Conservation (phyloP, 352 stramenopile genomes). For the Porosira glacialis region DNA sequence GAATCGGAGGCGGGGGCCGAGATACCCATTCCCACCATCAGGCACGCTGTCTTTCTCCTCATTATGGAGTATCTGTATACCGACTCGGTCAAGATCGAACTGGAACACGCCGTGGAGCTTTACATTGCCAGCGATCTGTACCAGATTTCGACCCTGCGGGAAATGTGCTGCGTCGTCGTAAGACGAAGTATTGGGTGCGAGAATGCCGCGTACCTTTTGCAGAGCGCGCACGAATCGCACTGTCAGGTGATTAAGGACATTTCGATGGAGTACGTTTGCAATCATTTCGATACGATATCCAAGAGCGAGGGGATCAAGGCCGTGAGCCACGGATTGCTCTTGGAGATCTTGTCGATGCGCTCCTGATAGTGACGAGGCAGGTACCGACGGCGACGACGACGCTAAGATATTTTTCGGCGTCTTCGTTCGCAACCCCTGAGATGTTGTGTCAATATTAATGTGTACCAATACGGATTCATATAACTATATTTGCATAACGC, state of each 20-base stretch:
- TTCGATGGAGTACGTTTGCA: slow-evolving; percentile 75
- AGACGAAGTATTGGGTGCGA: slow-evolving; percentile 73
- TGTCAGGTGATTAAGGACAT: slow-evolving; percentile 75
- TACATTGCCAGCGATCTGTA: slow-evolving; percentile 93
- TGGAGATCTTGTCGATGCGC: slow-evolving; percentile 73
- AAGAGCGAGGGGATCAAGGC: slow-evolving; percentile 76
- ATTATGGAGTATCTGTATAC: slow-evolving; percentile 96
- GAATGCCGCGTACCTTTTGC: slow-evolving; percentile 73
- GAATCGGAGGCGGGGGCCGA: slow-evolving; percentile 77
- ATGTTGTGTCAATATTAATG: too few relatives aligned
- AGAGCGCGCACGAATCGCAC: slow-evolving; percentile 73
- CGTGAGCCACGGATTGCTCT: slow-evolving; percentile 67
- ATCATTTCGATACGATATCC: slow-evolving; percentile 79
- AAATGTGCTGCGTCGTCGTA: slow-evolving; percentile 79
- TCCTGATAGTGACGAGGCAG: too few relatives aligned
- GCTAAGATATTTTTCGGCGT: too few relatives aligned
- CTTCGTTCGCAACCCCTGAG: too few relatives aligned
- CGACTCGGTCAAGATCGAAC: slow-evolving; percentile 89
- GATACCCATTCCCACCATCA: slow-evolving; percentile 87
- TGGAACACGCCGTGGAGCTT: slow-evolving; percentile 90
- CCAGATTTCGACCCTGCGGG: slow-evolving; percentile 89
- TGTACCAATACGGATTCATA: too few relatives aligned
- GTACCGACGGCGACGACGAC: too few relatives aligned
- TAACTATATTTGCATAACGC: too few relatives aligned
- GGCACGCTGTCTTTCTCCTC: slow-evolving; percentile 88